phyloP scores from a whole-genome alignment of 73 alveolate genomes.

The Paramecium sexaurelia region DNA sequence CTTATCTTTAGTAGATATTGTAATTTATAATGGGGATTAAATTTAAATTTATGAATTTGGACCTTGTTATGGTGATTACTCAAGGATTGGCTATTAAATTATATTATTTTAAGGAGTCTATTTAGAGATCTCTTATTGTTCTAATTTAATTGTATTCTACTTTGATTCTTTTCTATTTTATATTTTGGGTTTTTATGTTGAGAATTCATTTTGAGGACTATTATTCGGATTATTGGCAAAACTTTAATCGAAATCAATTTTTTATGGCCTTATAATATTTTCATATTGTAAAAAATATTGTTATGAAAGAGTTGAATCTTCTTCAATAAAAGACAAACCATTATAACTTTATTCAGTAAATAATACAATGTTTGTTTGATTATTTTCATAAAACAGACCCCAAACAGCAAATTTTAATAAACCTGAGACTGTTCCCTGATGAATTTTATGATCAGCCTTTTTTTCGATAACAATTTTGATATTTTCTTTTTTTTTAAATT shows the following conservation, averaged over 20 bases:
- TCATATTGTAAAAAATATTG: neutral
- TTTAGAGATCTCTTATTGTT: neutral
- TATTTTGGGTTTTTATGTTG: neutral
- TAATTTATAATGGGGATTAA: neutral
- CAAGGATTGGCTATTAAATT: neutral
- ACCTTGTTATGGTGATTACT: neutral
- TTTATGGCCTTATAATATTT: neutral
- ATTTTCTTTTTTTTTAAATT: neutral
- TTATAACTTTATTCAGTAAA: neutral
- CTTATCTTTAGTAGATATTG: neutral
- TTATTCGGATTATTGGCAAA: neutral
- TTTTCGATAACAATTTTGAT: neutral
- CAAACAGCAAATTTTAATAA: neutral
- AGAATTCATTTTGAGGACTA: neutral
- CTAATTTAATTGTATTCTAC: neutral
- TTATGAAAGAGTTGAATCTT: neutral
- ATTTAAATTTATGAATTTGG: neutral
- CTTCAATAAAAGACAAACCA: neutral
- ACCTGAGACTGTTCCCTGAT: neutral
- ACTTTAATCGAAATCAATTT: neutral
- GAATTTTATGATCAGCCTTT: conserved; percentile 5
- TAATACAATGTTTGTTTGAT: neutral
- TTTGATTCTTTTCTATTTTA: neutral
- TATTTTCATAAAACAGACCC: neutral
- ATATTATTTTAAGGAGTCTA: neutral